A percentile compares a stretch with the other conserved stretches of the same genome.
Evolutionary conservation across 2,329 filamentous ascomycete genomes (phyloP).

Genomic region (Trichoderma atrobrunneum): DNA sequence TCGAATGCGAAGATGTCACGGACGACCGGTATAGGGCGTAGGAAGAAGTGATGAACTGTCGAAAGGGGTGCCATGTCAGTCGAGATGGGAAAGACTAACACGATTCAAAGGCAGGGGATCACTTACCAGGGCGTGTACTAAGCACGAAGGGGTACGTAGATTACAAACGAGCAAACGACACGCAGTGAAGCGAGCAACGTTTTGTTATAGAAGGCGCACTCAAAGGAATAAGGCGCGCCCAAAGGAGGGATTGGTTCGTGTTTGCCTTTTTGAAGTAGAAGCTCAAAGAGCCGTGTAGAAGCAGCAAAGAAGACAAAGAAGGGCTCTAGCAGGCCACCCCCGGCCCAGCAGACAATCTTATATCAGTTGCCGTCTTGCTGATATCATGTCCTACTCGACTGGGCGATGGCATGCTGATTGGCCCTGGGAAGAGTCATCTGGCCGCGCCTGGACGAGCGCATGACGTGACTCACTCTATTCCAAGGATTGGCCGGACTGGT

Average conservation of each 20-base stretch:
- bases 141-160: background rate
- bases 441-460: constrained; percentile 23
- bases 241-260: background rate
- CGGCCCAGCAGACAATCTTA: constrained; percentile 7
- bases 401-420: constrained; percentile 23
- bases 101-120: background rate
- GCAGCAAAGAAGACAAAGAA: background rate
- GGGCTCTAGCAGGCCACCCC: background rate
- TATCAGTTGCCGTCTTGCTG: background rate
- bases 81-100: constrained; percentile 2
- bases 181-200: background rate
- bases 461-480: constrained; percentile 28
- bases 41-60: constrained; percentile 2
- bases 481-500: constrained; percentile 11
- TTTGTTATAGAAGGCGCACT: constrained; percentile 6
- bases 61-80: constrained; percentile 11
- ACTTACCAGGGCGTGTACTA: background rate
- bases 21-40: constrained; percentile 12
- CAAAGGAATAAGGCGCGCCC: background rate
- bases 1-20: constrained; percentile 12
- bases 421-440: constrained; percentile 26
- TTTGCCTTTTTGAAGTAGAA: background rate
- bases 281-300: constrained; percentile 14
- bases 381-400: background rate
- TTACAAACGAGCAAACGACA: background rate